A percentile compares a stretch with the other conserved stretches of the same genome.
Conservation (phyloP, 352 stramenopile genomes). For the Saprolegnia diclina region DNA sequence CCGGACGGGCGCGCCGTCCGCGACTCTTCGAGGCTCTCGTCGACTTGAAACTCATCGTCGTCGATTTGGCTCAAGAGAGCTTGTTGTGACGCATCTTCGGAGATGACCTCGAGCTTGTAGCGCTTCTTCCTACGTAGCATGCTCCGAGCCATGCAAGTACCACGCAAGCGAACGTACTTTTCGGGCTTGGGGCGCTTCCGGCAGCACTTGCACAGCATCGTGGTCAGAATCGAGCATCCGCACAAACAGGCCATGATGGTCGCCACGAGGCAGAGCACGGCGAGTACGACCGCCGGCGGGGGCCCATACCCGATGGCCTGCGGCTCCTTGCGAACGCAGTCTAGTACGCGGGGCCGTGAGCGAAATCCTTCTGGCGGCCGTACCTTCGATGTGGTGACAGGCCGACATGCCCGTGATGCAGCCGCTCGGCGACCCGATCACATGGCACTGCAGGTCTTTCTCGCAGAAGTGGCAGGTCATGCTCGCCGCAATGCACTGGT, state of each 20-base stretch:
- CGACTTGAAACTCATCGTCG: constrained; percentile 35
- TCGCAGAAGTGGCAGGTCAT: constrained; percentile 78
- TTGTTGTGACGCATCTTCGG: constrained; percentile 5
- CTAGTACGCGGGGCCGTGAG: constrained; percentile 31
- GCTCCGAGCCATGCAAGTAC: too few relatives aligned
- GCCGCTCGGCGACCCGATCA: constrained; percentile 57
- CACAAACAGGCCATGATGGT: constrained; percentile 79
- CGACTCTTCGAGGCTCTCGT: not conserved
- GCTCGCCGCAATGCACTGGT: constrained; percentile 67
- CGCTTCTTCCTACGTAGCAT: not conserved
- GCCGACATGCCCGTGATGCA: constrained; percentile 63
- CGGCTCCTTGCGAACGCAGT: constrained; percentile 65
- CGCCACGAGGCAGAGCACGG: constrained; percentile 72
- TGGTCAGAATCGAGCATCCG: constrained; percentile 38
- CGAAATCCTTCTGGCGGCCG: not conserved
- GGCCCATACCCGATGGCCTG: constrained; percentile 78
- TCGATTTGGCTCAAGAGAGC: constrained; percentile 43
- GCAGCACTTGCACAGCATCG: constrained; percentile 24
- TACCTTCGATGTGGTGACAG: constrained; percentile 79
- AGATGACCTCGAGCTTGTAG: not conserved
- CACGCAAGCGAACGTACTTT: not conserved
- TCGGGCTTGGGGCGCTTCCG: constrained; percentile 29
- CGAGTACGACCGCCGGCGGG: constrained; percentile 73
- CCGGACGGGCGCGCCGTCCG: not conserved
- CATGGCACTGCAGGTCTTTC: constrained; percentile 78